These are phyloP conservation scores for Cytidiella melzeri DNA, from an alignment of 768 basidiomycete genomes.

Conservation along the genomic window DNA sequence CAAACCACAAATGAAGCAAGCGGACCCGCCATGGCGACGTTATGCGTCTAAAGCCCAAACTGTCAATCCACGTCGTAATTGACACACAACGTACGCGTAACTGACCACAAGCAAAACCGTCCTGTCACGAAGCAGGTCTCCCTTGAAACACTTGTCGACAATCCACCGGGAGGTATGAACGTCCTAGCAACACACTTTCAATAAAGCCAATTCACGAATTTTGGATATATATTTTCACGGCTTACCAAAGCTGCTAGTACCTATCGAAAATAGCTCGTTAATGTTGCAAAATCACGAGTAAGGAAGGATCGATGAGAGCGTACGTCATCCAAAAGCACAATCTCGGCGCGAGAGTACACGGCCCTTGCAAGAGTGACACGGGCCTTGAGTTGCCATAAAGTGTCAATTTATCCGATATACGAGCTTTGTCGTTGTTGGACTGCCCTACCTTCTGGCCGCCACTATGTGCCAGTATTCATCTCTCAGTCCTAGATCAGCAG, in stretches of 20 bases:
- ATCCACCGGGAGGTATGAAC: slow-evolving; percentile 48
- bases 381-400: slow-evolving; percentile 37
- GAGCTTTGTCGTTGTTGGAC: too few species aligned
- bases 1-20: slow-evolving; percentile 51
- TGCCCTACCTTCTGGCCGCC: slow-evolving; percentile 23
- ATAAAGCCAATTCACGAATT: not conserved
- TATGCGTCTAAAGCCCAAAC: slow-evolving; percentile 32
- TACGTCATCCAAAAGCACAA: slow-evolving; percentile 72
- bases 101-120: slow-evolving; percentile 48
- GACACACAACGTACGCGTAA: too few species aligned
- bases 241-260: slow-evolving; percentile 39
- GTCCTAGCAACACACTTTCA: slow-evolving; percentile 27
- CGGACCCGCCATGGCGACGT: slow-evolving; percentile 43
- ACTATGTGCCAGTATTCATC: too few species aligned
- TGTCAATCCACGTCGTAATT: not conserved
- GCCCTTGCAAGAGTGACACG: slow-evolving; percentile 53
- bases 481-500: too few species aligned
- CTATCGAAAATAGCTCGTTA: slow-evolving; percentile 11
- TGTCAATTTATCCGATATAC: too few species aligned
- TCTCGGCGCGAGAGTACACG: slow-evolving; percentile 52
- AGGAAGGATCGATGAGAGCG: not conserved
- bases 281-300: slow-evolving; percentile 5
- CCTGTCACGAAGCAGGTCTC: slow-evolving; percentile 41
- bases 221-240: not conserved
- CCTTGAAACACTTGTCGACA: slow-evolving; percentile 43